Evolutionary conservation across 2,329 filamentous ascomycete species (phyloP).

Genomic region (Fusarium abutilonis): DNA sequence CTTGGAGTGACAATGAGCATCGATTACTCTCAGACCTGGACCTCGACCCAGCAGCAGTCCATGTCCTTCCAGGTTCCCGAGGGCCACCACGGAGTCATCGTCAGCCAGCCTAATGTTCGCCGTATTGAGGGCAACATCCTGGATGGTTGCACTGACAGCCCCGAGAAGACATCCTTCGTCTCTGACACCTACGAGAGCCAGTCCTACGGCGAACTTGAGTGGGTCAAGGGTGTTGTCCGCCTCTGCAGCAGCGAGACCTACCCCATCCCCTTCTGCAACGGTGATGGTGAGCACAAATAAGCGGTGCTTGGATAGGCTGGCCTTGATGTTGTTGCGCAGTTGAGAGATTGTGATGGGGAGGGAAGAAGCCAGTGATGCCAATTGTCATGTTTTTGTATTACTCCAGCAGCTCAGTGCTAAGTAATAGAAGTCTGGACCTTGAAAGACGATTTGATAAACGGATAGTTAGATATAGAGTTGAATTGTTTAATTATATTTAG

Average conservation of each 20-base stretch:
- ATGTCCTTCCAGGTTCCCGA: constrained; percentile 30
- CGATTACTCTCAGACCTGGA: constrained; percentile 29
- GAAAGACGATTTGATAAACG: no score
- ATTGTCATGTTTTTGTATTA: background rate
- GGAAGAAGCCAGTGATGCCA: background rate
- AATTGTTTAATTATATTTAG: no score
- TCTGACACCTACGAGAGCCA: constrained; percentile 35
- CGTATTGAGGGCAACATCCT: constrained; percentile 31
- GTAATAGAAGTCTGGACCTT: background rate
- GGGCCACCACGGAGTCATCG: constrained; percentile 33
- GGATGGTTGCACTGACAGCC: constrained; percentile 29
- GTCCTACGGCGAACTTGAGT: constrained; percentile 31
- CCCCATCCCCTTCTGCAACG: constrained; percentile 38
- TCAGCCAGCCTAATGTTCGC: constrained; percentile 40
- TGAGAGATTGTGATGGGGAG: no score
- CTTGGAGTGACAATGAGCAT: constrained; percentile 22
- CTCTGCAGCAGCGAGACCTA: constrained; percentile 38
- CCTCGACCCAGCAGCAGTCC: constrained; percentile 28
- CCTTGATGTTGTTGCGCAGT: no score
- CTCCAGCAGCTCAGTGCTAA: background rate
- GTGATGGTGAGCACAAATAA: constrained; percentile 34
- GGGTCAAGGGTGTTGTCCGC: constrained; percentile 40
- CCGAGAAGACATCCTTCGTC: constrained; percentile 18
- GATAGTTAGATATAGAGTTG: no score
- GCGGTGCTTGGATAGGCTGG: fast-evolving